These are phyloP conservation scores for Leucosporidium yakuticum DNA, from an alignment of 768 basidiomycete species.

Conservation along the genomic window DNA sequence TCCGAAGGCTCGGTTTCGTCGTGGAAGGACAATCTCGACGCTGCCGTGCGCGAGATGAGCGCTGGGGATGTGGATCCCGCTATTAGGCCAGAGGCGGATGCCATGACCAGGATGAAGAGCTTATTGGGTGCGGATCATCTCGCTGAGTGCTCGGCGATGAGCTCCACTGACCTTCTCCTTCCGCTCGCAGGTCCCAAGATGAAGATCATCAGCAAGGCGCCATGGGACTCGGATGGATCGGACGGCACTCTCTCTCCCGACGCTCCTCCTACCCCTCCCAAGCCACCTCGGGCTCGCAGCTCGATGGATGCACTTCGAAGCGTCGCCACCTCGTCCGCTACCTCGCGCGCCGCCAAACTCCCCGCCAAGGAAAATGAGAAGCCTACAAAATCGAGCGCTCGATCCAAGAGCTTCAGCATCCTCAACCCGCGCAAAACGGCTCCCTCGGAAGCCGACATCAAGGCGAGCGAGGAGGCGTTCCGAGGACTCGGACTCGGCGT, in stretches of 20 bases:
- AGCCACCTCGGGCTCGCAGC: neutral
- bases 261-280: neutral
- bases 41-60: constrained; percentile 2
- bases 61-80: constrained; percentile 2
- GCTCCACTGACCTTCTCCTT: too few species aligned
- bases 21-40: constrained; percentile 20
- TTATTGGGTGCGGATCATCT: constrained; percentile 12
- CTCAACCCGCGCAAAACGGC: neutral
- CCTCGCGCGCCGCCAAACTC: too few species aligned
- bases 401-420: neutral
- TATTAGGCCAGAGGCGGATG: constrained; percentile 17
- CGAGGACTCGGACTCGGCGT: constrained; percentile 19
- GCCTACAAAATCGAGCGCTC: neutral
- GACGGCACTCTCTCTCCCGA: neutral
- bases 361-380: too few species aligned
- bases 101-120: constrained; percentile 27
- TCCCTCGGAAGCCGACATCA: neutral
- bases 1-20: constrained; percentile 14
- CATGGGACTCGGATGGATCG: constrained; percentile 14
- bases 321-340: too few species aligned
- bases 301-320: neutral
- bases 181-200: constrained; percentile 12
- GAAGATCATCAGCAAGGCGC: constrained; percentile 19
- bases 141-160: neutral
- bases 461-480: constrained; percentile 14